These are phyloP conservation scores for Puccinellia tenuiflora DNA, from an alignment of 176 grass and related monocot species.

Conservation along the genomic window DNA sequence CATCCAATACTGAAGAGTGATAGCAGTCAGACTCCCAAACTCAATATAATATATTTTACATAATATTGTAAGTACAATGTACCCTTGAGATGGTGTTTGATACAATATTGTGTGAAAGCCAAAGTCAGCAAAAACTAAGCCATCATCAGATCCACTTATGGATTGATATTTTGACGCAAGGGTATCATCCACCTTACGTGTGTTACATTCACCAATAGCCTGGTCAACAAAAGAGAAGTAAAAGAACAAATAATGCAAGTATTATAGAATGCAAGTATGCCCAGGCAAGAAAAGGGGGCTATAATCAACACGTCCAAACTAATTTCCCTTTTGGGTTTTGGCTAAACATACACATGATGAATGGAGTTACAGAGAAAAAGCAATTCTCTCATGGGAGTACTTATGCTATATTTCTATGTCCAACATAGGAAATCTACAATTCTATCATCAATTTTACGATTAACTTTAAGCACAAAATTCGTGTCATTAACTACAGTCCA, in stretches of 20 bases:
- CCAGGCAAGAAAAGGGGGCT: not conserved
- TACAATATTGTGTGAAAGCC: constrained; percentile 84
- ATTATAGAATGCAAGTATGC: constrained; percentile 9
- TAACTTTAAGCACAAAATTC: not conserved
- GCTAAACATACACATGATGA: not conserved
- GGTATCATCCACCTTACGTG: constrained; percentile 51
- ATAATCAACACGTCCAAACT: not conserved
- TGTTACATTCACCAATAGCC: constrained; percentile 79
- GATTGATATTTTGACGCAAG: constrained; percentile 62
- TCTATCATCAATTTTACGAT: not conserved
- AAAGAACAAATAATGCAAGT: not conserved
- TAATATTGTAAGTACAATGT: constrained; percentile 33
- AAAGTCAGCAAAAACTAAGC: constrained; percentile 69
- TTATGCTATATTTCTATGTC: not conserved
- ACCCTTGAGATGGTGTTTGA: constrained; percentile 66
- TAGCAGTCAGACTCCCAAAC: not conserved
- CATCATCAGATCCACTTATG: constrained; percentile 56
- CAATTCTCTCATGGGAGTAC: not conserved
- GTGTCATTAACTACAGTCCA: not conserved
- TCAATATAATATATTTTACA: constrained; percentile 3
- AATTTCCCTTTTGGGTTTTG: not conserved
- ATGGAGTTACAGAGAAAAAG: not conserved
- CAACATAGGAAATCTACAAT: not conserved
- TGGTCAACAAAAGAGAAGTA: constrained; percentile 33
- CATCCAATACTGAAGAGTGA: constrained; percentile 49